Evolutionary conservation across 2,329 filamentous ascomycete species (phyloP).

Genomic region (Fusarium azukiicola): DNA sequence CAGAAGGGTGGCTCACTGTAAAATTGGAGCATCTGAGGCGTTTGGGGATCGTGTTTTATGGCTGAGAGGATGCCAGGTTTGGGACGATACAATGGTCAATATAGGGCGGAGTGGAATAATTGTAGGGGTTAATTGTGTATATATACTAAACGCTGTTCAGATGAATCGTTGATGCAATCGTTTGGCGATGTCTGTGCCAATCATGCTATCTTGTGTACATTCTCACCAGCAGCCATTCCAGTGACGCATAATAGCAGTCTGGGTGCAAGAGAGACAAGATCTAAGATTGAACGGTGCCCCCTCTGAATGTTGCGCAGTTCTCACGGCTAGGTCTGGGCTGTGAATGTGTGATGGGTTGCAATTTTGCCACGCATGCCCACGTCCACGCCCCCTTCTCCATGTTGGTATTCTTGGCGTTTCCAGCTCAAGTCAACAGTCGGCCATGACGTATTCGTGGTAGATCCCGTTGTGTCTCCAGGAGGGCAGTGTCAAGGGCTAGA

Average conservation of each 20-base stretch:
- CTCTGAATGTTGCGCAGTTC: neutral
- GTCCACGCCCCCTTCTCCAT: neutral
- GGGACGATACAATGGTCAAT: constrained; percentile 3
- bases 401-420: neutral
- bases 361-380: neutral
- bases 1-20: constrained; percentile 69
- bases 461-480: neutral
- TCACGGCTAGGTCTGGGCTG: neutral
- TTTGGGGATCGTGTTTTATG: constrained; percentile 37
- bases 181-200: neutral
- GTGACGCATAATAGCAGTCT: neutral
- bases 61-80: constrained; percentile 22
- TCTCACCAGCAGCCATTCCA: neutral
- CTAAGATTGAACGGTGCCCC: neutral
- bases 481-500: constrained; percentile 51
- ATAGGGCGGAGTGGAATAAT: constrained; percentile 46
- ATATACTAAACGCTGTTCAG: constrained; percentile 43
- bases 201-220: neutral
- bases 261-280: neutral
- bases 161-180: constrained; percentile 13
- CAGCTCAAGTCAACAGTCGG: neutral
- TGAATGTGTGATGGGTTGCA: too few species aligned
- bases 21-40: constrained; percentile 50
- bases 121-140: constrained; percentile 41
- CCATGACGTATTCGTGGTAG: neutral